Evolutionary conservation across 768 basidiomycete genomes (phyloP), one percentile per base, ranked within the genome.

Genomic region (Tulasnella sp.): DNA sequence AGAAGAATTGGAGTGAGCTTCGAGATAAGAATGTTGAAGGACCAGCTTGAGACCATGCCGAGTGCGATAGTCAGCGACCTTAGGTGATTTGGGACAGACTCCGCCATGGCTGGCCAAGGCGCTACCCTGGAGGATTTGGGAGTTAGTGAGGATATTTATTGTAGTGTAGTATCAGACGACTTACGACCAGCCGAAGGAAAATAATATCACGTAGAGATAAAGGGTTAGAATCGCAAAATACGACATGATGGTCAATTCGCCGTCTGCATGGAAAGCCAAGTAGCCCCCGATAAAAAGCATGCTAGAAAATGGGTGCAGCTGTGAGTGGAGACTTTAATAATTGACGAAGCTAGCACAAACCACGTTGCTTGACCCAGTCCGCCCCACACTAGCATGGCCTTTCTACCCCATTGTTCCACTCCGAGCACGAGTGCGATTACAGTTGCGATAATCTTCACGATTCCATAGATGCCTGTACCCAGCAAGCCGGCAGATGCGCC

Each of bases 371-470:
- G 90, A 6, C 89, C 89, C 7, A 89, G 79, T 31, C 89, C 89
- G 16, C 89, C 89, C 58, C 88, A 85, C 60, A 91, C 85, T 20
- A 91, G 85, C 80, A 88, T 90, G 58, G 83, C 85, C 83, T 90
- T 93, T 18, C 94, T 91, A 1, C 94, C 94, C 0, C 93, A 86
- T 28, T 88, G 86, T 81, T 95, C 93, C 75, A 92, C 92, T 42
- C 91, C 86, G 84, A 91, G 89, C 85, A 91, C 91, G 28, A 94
- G 88, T 85, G 93, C 93, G 79, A 93, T 60, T 1, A 88, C 79
- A 0, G 93, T 94, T 0, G 92, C 90, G 22, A 93, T 86, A 50
- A 93, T 87, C 84, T 94, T 94, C 81, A 94, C 88, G 83, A 93
- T 86, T 34, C 87, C 85, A 80, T 94, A 94, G 75, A 93, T 89